Conservation (phyloP, 148 eudicot genomes). For the Silene latifolia region DNA sequence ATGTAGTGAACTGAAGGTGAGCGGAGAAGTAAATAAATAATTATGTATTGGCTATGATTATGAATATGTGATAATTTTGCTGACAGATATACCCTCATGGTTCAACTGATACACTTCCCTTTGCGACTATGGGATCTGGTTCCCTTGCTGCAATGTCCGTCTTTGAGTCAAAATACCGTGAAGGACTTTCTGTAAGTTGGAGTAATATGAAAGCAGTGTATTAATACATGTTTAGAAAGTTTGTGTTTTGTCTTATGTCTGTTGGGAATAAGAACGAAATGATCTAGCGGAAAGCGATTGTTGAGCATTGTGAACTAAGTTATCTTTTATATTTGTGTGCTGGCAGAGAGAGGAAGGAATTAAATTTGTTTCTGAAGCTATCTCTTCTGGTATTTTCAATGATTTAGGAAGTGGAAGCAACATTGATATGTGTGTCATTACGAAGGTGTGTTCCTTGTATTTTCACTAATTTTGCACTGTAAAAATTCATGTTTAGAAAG, state of each 20-base stretch:
- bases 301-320: too few species aligned
- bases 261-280: background rate
- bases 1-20: too few species aligned
- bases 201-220: background rate
- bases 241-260: background rate
- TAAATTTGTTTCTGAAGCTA: constrained; percentile 67
- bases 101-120: constrained; percentile 88
- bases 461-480: too few species aligned
- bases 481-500: too few species aligned
- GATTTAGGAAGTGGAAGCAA: constrained; percentile 98
- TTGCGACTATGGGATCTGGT: constrained; percentile 93
- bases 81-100: constrained; percentile 92
- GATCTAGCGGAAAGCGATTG: too few species aligned
- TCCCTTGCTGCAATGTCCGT: constrained; percentile 90
- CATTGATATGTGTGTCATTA: constrained; percentile 82
- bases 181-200: constrained; percentile 78
- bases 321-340: constrained; percentile 1
- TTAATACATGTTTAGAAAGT: background rate
- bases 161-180: constrained; percentile 73
- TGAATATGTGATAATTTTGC: background rate
- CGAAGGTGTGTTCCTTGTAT: constrained; percentile 48
- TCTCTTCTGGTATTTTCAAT: constrained; percentile 83
- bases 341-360: constrained; percentile 84
- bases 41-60: constrained; percentile 8
- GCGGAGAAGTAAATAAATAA: too few species aligned